Evolutionary conservation across 106 monocot genomes (phyloP).

Genomic region (Acorus gramineus): DNA sequence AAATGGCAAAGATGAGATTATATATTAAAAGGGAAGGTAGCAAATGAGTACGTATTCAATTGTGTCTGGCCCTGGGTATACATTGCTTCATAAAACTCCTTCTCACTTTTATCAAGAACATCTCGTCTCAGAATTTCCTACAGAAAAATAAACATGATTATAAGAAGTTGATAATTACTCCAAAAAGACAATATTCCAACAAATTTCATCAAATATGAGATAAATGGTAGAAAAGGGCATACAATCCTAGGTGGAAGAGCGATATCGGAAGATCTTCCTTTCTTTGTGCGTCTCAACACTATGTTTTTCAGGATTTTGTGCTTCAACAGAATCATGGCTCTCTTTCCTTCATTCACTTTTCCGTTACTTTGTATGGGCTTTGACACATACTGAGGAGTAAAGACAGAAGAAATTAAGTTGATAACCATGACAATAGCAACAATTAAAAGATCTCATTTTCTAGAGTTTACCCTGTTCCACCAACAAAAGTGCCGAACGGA

Average conservation of each 20-base stretch:
- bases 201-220: not conserved
- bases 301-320: slow-evolving; percentile 64
- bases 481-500: slow-evolving; percentile 76
- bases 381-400: slow-evolving; percentile 37
- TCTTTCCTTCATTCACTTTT: slow-evolving; percentile 4
- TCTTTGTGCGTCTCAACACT: slow-evolving; percentile 78
- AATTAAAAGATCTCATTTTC: not conserved
- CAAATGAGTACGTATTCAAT: slow-evolving; percentile 44
- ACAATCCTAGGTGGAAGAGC: slow-evolving; percentile 81
- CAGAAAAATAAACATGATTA: slow-evolving; percentile 4
- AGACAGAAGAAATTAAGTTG: not conserved
- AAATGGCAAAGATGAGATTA: too few relatives aligned
- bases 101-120: slow-evolving; percentile 51
- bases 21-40: too few relatives aligned
- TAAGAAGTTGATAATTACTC: not conserved
- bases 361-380: slow-evolving; percentile 40
- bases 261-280: slow-evolving; percentile 84
- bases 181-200: too few relatives aligned
- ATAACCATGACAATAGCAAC: not conserved
- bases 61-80: slow-evolving; percentile 60
- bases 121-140: slow-evolving; percentile 58
- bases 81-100: slow-evolving; percentile 73
- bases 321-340: slow-evolving; percentile 66
- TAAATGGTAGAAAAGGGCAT: slow-evolving; percentile 11
- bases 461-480: slow-evolving; percentile 75